These are phyloP conservation scores for Leishmania tropica DNA, from an alignment of 208 protist genomes.

Conservation along the genomic window DNA sequence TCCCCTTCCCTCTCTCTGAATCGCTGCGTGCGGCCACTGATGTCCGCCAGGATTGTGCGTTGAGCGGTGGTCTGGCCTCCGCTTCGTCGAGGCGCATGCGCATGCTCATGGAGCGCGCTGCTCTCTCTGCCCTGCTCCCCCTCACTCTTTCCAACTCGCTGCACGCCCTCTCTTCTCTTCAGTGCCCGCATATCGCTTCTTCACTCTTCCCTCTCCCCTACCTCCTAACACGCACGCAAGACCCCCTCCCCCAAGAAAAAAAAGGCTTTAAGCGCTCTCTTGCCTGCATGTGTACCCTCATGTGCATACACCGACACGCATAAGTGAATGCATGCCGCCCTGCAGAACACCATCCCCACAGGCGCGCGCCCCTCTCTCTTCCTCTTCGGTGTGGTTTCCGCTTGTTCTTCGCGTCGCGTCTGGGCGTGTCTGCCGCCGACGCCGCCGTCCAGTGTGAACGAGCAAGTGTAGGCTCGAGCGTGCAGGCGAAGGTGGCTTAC, in stretches of 20 bases:
- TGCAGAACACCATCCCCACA: background rate
- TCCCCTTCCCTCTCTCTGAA: background rate
- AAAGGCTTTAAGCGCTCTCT: too few relatives aligned
- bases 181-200: background rate
- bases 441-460: background rate
- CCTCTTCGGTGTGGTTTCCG: background rate
- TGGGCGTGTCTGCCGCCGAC: background rate
- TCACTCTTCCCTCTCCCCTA: background rate
- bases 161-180: background rate
- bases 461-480: background rate
- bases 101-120: background rate
- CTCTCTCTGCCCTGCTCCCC: background rate
- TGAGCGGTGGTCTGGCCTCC: background rate
- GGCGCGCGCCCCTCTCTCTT: background rate
- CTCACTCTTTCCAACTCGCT: background rate
- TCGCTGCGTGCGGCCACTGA: background rate
- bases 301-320: background rate
- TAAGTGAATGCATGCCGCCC: background rate
- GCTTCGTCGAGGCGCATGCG: background rate
- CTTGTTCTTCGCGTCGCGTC: background rate
- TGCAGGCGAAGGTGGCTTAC: background rate
- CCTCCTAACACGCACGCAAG: too few relatives aligned
- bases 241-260: too few relatives aligned
- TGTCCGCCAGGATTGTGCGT: background rate
- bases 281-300: background rate